Percentiles rank a stretch among this genome's conserved stretches.
phyloP scores from a whole-genome alignment of 2,329 filamentous ascomycete genomes.

The Hymenoscyphus fraxineus region DNA sequence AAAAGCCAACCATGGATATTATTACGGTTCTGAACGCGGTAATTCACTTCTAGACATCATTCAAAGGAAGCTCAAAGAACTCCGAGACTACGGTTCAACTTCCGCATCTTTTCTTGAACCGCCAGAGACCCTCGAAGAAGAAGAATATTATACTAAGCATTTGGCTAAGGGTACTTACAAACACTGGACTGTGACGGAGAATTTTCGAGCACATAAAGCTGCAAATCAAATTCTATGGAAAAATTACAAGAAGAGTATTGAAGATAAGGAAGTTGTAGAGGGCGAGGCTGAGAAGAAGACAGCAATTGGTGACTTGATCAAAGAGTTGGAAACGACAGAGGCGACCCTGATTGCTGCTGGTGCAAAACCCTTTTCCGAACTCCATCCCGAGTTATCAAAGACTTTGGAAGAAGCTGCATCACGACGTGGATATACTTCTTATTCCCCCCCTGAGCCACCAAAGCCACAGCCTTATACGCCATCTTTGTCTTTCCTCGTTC shows the following conservation, averaged over 20 bases:
- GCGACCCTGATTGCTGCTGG: slow-evolving; percentile 50
- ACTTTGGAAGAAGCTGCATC: not conserved
- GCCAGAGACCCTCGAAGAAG: slow-evolving; percentile 39
- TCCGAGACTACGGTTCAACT: slow-evolving; percentile 37
- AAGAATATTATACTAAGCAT: slow-evolving; percentile 47
- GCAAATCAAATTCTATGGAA: slow-evolving; percentile 32
- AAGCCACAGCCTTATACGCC: slow-evolving; percentile 20
- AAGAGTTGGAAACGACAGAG: slow-evolving; percentile 54
- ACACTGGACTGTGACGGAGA: slow-evolving; percentile 35
- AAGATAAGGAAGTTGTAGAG: slow-evolving; percentile 31
- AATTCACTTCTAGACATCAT: slow-evolving; percentile 59
- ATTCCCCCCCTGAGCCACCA: not conserved
- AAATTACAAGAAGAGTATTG: slow-evolving; percentile 35
- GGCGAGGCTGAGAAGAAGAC: slow-evolving; percentile 50
- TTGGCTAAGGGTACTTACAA: slow-evolving; percentile 56
- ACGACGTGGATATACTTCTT: not conserved
- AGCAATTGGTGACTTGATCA: slow-evolving; percentile 49
- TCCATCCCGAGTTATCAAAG: slow-evolving; percentile 51
- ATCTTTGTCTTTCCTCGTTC: slow-evolving; percentile 21
- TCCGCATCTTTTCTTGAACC: slow-evolving; percentile 6
- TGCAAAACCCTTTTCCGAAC: slow-evolving; percentile 63
- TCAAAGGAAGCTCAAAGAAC: slow-evolving; percentile 45
- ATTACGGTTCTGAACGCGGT: slow-evolving; percentile 36
- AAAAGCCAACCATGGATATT: not conserved
- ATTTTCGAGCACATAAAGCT: slow-evolving; percentile 19